Conservation (phyloP, 2,329 filamentous ascomycete genomes). For the Aspergillus sp. region DNA sequence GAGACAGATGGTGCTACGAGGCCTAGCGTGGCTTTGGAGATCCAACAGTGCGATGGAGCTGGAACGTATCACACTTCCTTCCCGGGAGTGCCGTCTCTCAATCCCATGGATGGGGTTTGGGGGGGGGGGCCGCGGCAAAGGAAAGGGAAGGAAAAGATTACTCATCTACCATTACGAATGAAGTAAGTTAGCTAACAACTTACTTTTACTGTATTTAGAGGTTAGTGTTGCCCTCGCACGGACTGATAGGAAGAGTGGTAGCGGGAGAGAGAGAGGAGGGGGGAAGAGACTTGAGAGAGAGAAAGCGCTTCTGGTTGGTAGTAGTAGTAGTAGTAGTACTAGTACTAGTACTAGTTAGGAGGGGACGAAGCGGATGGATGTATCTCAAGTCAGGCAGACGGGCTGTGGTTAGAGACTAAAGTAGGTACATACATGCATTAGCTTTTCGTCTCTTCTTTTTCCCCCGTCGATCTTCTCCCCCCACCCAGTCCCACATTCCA, state of each 20-base stretch:
- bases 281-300: background rate
- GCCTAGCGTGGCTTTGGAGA: conserved; percentile 1
- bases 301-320: background rate
- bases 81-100: background rate
- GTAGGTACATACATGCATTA: conserved; percentile 15
- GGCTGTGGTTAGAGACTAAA: conserved; percentile 1
- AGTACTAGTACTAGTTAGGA: background rate
- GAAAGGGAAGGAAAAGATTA: no score
- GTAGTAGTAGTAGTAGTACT: background rate
- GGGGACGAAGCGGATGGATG: conserved; percentile 1
- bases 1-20: background rate
- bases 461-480: conserved; percentile 1
- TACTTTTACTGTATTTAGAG: no score
- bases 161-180: no score
- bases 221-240: background rate
- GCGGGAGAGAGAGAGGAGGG: no score
- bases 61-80: conserved; percentile 2
- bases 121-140: no score
- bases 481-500: conserved; percentile 14
- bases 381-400: conserved; percentile 12
- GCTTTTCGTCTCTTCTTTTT: background rate
- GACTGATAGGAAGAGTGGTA: background rate
- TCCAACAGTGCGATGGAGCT: background rate
- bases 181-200: no score
- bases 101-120: no score